Evolutionary conservation across 2,329 filamentous ascomycete species (phyloP).

Genomic region (Knufia petricola): DNA sequence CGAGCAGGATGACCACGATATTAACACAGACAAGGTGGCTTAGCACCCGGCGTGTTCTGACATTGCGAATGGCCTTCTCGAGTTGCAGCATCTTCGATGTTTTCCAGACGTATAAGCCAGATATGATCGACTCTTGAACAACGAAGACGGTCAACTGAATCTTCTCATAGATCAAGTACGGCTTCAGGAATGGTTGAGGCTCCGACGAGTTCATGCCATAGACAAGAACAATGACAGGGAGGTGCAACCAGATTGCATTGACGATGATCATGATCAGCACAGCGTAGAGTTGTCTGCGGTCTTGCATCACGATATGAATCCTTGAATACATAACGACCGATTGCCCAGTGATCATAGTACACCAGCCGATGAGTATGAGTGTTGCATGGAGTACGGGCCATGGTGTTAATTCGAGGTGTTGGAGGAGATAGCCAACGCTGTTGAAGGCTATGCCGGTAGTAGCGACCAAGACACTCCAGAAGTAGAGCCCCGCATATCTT

Average conservation of each 20-base stretch:
- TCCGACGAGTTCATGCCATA: too few species aligned
- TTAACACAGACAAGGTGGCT: not conserved
- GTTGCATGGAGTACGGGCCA: constrained; percentile 29
- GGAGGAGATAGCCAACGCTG: constrained; percentile 38
- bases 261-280: constrained; percentile 39
- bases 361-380: constrained; percentile 37
- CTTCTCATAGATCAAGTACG: constrained; percentile 46
- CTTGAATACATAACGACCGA: constrained; percentile 42
- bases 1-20: not conserved
- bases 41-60: too few species aligned
- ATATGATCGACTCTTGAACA: constrained; percentile 47
- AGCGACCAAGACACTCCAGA: constrained; percentile 41
- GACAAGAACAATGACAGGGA: too few species aligned
- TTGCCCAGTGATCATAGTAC: constrained; percentile 39
- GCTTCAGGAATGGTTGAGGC: too few species aligned
- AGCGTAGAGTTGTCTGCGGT: constrained; percentile 28
- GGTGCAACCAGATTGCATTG: constrained; percentile 31
- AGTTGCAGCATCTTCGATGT: too few species aligned
- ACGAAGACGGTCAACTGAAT: constrained; percentile 48
- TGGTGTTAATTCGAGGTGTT: constrained; percentile 34
- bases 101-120: constrained; percentile 44
- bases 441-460: constrained; percentile 36
- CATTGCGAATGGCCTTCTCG: too few species aligned
- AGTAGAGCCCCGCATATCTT: constrained; percentile 39
- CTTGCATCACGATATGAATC: constrained; percentile 34